These are phyloP conservation scores for Urtica urens DNA, from an alignment of 306 rosid genomes.

Conservation along the genomic window DNA sequence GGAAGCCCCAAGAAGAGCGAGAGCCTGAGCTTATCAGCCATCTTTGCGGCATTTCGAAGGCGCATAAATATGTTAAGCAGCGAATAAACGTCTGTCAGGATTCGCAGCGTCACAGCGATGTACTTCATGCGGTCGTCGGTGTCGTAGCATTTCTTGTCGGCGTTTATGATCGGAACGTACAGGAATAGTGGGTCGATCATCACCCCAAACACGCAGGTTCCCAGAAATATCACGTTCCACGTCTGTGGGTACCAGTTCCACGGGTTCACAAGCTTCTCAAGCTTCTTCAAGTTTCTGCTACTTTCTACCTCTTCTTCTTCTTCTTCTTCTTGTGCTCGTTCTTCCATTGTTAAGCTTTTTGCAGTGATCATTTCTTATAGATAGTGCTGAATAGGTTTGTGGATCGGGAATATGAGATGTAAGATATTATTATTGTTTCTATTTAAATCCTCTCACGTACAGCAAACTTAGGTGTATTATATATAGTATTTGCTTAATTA, in stretches of 20 bases:
- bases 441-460: no score
- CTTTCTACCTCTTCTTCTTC: no score
- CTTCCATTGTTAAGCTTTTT: no score
- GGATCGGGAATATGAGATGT: no score
- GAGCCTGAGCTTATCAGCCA: not conserved
- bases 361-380: no score
- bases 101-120: not conserved
- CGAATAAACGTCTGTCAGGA: conserved; percentile 1
- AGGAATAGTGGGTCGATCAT: conserved; percentile 20
- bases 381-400: no score
- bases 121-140: not conserved
- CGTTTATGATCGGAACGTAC: conserved; percentile 14
- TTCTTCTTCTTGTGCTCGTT: no score
- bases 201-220: conserved; percentile 9
- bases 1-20: not conserved
- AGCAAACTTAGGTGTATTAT: no score
- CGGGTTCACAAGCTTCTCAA: not conserved
- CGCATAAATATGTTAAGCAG: conserved; percentile 1
- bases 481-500: no score
- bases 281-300: no score
- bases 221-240: conserved; percentile 22
- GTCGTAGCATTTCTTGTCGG: not conserved
- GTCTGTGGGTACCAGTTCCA: not conserved
- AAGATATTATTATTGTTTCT: no score
- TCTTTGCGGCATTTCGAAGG: not conserved